Evolutionary conservation across 768 basidiomycete genomes (phyloP).

Genomic region (Leccinum variicolor): DNA sequence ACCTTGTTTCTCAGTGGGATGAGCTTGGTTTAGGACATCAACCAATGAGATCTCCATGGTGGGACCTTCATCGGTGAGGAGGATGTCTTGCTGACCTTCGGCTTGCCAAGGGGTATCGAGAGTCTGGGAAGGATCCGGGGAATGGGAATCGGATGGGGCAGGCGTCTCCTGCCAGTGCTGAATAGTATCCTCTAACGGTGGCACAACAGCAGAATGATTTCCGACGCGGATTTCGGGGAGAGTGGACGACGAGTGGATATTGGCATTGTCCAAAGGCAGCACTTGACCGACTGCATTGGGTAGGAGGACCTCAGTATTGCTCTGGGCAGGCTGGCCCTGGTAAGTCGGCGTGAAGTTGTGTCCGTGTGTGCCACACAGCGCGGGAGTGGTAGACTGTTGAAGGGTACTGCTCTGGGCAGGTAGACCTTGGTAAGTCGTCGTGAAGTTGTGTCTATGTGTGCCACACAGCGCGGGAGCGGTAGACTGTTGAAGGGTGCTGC

Average conservation of each 20-base stretch:
- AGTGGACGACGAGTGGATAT: background rate
- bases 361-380: too few relatives aligned
- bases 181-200: too few relatives aligned
- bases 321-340: background rate
- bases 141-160: background rate
- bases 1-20: background rate
- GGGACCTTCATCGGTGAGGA: background rate
- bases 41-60: too few relatives aligned
- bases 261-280: background rate
- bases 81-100: background rate
- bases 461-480: too few relatives aligned
- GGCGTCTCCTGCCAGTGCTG: background rate
- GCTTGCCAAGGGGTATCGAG: background rate
- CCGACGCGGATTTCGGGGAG: background rate
- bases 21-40: too few relatives aligned
- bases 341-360: background rate
- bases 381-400: too few relatives aligned
- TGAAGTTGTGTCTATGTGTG: too few relatives aligned
- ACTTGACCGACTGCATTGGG: background rate
- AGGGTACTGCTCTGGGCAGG: background rate
- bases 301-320: background rate
- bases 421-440: background rate
- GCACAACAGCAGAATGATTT: background rate
- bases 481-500: too few relatives aligned
- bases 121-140: background rate